Conservation (phyloP, 2,329 filamentous ascomycete genomes). For the Fulvia fulva region DNA sequence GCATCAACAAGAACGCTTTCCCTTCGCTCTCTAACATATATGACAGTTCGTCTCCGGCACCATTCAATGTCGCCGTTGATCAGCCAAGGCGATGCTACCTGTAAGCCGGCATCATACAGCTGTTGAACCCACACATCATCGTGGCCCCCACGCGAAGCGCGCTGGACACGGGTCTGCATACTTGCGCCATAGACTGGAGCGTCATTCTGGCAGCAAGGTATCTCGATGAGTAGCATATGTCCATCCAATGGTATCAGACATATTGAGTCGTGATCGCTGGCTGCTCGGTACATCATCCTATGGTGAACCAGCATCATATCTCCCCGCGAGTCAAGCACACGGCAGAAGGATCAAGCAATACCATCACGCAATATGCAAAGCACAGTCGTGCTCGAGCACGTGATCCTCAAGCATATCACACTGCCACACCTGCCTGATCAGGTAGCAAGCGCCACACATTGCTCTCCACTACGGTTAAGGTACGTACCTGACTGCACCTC, state of each 20-base stretch:
- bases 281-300: background rate
- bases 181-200: background rate
- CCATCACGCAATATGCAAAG: slow-evolving; percentile 11
- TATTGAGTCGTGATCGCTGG: background rate
- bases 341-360: background rate
- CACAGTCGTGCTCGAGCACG: slow-evolving; percentile 6
- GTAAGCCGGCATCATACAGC: background rate
- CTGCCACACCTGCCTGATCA: slow-evolving; percentile 1
- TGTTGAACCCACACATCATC: background rate
- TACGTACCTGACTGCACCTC: slow-evolving; percentile 6
- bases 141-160: background rate
- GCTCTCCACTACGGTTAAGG: background rate
- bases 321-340: background rate
- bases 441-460: slow-evolving; percentile 4
- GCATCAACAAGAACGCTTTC: background rate
- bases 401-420: background rate
- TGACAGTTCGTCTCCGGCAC: background rate
- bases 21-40: background rate
- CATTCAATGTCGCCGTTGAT: background rate
- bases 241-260: background rate
- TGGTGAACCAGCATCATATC: background rate
- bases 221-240: background rate
- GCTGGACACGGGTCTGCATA: background rate
- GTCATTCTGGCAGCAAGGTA: background rate
- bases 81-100: background rate